phyloP scores from a whole-genome alignment of 345 rosid genomes.

The Salix purpurea region DNA sequence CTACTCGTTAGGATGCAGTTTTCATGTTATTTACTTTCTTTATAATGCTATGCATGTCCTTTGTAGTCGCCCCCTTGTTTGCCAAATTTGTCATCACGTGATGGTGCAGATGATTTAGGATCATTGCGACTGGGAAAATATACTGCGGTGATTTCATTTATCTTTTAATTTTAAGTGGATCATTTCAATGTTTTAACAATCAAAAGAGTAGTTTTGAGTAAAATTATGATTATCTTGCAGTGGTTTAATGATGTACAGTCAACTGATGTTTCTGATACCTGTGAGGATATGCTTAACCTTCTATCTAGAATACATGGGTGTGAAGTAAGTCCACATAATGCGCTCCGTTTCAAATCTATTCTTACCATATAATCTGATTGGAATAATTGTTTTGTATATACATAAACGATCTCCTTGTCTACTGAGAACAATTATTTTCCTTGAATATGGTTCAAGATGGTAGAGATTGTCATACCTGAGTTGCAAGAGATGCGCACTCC shows the following conservation, averaged over 20 bases:
- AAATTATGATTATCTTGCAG: slow-evolving; percentile 37
- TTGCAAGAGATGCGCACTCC: slow-evolving; percentile 76
- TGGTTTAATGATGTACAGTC: slow-evolving; percentile 89
- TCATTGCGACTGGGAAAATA: slow-evolving; percentile 76
- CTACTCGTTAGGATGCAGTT: not conserved
- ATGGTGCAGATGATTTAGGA: slow-evolving; percentile 40
- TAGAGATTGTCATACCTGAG: slow-evolving; percentile 81
- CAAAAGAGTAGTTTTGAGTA: not conserved
- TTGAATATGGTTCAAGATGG: slow-evolving; percentile 36
- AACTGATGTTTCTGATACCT: slow-evolving; percentile 62
- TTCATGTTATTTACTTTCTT: not conserved
- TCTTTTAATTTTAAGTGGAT: slow-evolving; percentile 14
- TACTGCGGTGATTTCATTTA: slow-evolving; percentile 41
- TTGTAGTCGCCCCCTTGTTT: slow-evolving; percentile 69
- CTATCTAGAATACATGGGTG: slow-evolving; percentile 63
- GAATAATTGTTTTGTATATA: not conserved
- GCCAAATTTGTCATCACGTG: slow-evolving; percentile 50
- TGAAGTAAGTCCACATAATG: slow-evolving; percentile 42
- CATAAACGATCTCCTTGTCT: not conserved
- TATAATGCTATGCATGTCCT: not conserved
- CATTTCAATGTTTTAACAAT: not conserved
- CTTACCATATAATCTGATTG: not conserved
- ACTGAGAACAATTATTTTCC: not conserved
- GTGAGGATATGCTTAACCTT: slow-evolving; percentile 63
- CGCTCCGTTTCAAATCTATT: not conserved